Base-by-base conservation (phyloP, 139 green algal genomes). In the Mychonastes homosphaera region DNA sequence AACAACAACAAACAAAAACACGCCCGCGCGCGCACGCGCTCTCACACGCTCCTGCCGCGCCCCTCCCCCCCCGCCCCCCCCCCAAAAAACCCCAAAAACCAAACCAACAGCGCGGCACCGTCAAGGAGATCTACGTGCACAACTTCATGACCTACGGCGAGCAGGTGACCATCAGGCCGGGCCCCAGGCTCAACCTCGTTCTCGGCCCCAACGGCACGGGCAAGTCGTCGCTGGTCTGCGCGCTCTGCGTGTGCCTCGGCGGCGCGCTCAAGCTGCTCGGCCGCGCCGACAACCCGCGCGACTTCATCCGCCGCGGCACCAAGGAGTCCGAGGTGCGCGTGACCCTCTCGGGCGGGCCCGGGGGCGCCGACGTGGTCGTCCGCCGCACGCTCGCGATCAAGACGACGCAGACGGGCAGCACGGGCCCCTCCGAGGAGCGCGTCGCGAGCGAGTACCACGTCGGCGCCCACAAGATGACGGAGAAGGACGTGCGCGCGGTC, bases 181-280 rank as follows among this genome's bases (percentile, higher is more conserved):
- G 84, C 0, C 69, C 88, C 0, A 58, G 74, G 0, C 76, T 98
- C 3, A 98, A 98, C 74, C 74, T 98, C 15, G 76, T 98, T 8
- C 54, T 98, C 0, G 91, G 91, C 0, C 91, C 91, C 12, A 98
- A 98, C 51, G 91, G 84, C 24, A 93, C 86, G 3, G 90, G 92
- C 53, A 97, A 98, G 79, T 89, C 73, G 4, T 90, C 86, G 2
- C 70, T 98, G 24, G 88, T 97, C 10, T 95, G 88, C 53, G 86
- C 84, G 2, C 58, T 98, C 2, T 91, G 84, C 50, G 35, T 98
- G 0, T 90, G 91, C 0, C 73, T 98, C 16, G 87, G 48, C 26
- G 89, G 85, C 5, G n/a, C 8, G 23, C 15, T 58, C 53, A 71
- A 90, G 79, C 58, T 88, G 12, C 76, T 96, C 30, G 87, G 83